Evolutionary conservation across 2,329 filamentous ascomycete genomes (phyloP).

Genomic region (Sclerotinia glacialis): DNA sequence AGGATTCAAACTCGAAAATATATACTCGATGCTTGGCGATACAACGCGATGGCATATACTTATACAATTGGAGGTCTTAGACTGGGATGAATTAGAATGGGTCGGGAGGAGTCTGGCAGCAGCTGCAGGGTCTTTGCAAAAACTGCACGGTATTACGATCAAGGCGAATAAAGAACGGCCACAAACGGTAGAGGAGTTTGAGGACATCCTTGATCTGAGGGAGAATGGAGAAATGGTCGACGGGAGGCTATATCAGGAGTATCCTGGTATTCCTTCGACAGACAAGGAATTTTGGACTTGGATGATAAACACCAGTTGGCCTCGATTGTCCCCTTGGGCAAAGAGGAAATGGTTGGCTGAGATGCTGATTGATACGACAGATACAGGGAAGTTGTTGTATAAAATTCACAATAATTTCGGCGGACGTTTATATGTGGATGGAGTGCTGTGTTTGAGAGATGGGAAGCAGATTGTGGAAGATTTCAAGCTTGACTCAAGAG

Average conservation of each 20-base stretch:
- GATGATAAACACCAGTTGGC: slow-evolving; percentile 35
- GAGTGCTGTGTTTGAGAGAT: slow-evolving; percentile 28
- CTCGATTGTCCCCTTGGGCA: slow-evolving; percentile 36
- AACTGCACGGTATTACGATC: slow-evolving; percentile 29
- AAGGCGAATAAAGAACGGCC: slow-evolving; percentile 33
- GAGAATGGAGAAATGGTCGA: slow-evolving; percentile 32
- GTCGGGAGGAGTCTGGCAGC: slow-evolving; percentile 2
- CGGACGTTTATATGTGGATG: slow-evolving; percentile 34
- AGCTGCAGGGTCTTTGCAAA: slow-evolving; percentile 5
- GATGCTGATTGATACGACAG: slow-evolving; percentile 36
- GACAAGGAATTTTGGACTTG: background rate
- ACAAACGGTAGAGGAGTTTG: slow-evolving; percentile 32
- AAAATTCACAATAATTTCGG: slow-evolving; percentile 31
- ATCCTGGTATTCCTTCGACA: background rate
- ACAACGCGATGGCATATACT: slow-evolving; percentile 26
- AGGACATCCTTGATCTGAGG: slow-evolving; percentile 32
- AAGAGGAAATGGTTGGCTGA: slow-evolving; percentile 37
- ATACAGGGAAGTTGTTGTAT: slow-evolving; percentile 28
- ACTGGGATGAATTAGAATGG: slow-evolving; percentile 38
- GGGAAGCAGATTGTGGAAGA: slow-evolving; percentile 21
- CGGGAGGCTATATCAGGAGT: slow-evolving; percentile 33
- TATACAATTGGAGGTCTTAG: slow-evolving; percentile 34
- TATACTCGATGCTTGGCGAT: background rate
- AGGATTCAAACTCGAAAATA: slow-evolving; percentile 25
- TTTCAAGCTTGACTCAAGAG: slow-evolving; percentile 31